Evolutionary conservation across 2,329 filamentous ascomycete species (phyloP), one percentile per base, ranked within the genome.

Genomic region (Monosporascus sp.): DNA sequence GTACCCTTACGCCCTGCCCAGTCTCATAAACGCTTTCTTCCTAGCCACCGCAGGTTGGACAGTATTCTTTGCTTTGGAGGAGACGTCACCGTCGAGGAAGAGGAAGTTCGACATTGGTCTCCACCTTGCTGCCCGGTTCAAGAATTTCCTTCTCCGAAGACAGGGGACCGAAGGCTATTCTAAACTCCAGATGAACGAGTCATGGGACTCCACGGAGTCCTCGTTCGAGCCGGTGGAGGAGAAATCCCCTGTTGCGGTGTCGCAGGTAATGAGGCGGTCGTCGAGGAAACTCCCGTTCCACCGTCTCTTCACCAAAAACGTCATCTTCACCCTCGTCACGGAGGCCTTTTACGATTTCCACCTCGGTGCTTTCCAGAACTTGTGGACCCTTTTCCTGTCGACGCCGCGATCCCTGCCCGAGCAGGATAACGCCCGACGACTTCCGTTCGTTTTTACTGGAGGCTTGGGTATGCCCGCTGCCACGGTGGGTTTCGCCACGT

Each of bases 291-390:
- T 70, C 52, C 73, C 61, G 0, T 76, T 78, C 55, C 61, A 59
- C n/a, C 68, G 70, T 31, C 69, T 78, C 46, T 78, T 75, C 71
- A 78, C 76, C 1, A 70, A 69, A 49, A 77, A 78, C 52, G 74
- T 79, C 44, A 67, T 78, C 54, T 73, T 76, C 52, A 80, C 77
- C 0, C 72, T 91, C 3, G 64, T 88, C 48, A 80, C 78, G 26
- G 84, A 86, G 58, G 85, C 85, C 35, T 80, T 90, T 48, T 84
- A 89, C 60, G 85, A 87, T 58, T 84, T 90, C 63, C 87, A 90
- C 70, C 81, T 76, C 58, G 84, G 82, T 56, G 81, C 85, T 20
- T 89, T 89, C 69, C 83, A 84, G 55, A 82, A 85, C 52, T 76
- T 89, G 52, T 87, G 84, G 72, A 84, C 85, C 14, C 76, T 88